Evolutionary conservation across 2,329 filamentous ascomycete species (phyloP), one percentile per base, ranked within the genome.

Genomic region (Fusarium sp.): DNA sequence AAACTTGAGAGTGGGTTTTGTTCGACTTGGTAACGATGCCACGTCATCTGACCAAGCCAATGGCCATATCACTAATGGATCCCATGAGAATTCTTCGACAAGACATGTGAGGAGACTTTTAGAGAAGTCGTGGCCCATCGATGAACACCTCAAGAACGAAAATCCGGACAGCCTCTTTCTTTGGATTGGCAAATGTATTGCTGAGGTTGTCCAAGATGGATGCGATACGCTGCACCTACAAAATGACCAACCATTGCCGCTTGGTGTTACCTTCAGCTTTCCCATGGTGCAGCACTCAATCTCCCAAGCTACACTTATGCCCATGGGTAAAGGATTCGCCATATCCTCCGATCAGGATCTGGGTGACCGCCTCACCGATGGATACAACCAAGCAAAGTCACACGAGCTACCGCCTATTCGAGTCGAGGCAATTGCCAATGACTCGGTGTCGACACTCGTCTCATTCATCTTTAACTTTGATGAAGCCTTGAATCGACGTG

Each of bases 131-230:
- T 94, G 92, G 92, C 88, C 91, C 11, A 95, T 95, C 73, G 87
- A 87, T 50, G 89, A 94, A 44, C 88, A 91, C 59, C 81, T 94
- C 69, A 94, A 94, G 77, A 89, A 88, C 79, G 89, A 94, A 73
- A 91, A 94, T 69, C 89, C 91, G 2, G 90, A 93, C 61, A 89
- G 90, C 62, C 83, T 95, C 4, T 96, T 96, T 79, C 81, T 86
- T n/a, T 96, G 93, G 93, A 93, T 96, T 71, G 93, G 93, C 30
- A 84, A 88, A 73, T 92, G 91, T 75, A 93, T 96, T 73, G 91
- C 91, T 17, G 85, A 91, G 66, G 92, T 95, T 6, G 90, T 95
- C 18, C 83, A 82, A 35, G 86, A 90, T 67, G 89, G 87, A 11
- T 84, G 85, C 66, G 75, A 83, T 7, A 74, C 77, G 17, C 82